Conservation (phyloP, 331 rosid species). For the Saraca asoca region DNA sequence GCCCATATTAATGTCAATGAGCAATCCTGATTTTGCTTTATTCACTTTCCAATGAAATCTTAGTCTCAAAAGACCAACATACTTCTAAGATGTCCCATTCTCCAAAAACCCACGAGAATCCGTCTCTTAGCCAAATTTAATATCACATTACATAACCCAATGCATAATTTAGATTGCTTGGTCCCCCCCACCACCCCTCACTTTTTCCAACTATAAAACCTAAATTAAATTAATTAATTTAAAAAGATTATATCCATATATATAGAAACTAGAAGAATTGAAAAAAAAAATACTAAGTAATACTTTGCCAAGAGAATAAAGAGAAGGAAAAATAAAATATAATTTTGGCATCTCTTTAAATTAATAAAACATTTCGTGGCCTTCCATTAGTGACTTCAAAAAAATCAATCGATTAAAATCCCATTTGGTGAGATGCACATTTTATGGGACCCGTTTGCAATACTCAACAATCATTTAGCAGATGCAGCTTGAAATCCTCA, state of each 20-base stretch:
- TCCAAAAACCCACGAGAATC: conserved; percentile 98
- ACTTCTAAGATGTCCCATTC: conserved; percentile 82
- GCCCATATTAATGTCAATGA: conserved; percentile 37
- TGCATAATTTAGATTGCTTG: conserved; percentile 55
- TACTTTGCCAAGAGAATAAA: conserved; percentile 33
- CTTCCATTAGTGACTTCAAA: conserved; percentile 41
- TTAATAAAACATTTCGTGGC: conserved; percentile 32
- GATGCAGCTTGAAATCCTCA: conserved; percentile 28
- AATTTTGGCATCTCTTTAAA: conserved; percentile 28
- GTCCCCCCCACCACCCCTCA: conserved; percentile 61
- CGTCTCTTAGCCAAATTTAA: conserved; percentile 45
- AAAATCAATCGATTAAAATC: conserved; percentile 42
- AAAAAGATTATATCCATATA: no score
- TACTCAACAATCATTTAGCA: conserved; percentile 46
- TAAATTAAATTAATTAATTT: no score
- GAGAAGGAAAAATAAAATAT: conserved; percentile 4
- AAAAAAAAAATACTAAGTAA: neutral
- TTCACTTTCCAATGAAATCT: conserved; percentile 73
- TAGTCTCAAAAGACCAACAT: conserved; percentile 81
- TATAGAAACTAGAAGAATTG: no score
- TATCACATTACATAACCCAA: conserved; percentile 53
- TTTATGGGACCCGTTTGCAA: conserved; percentile 56
- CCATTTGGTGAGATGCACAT: conserved; percentile 61
- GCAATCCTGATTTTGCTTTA: conserved; percentile 24
- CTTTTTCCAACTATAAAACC: neutral